These are phyloP conservation scores for Colletotrichum australisinense DNA, from an alignment of 2,329 filamentous ascomycete species.

Conservation along the genomic window DNA sequence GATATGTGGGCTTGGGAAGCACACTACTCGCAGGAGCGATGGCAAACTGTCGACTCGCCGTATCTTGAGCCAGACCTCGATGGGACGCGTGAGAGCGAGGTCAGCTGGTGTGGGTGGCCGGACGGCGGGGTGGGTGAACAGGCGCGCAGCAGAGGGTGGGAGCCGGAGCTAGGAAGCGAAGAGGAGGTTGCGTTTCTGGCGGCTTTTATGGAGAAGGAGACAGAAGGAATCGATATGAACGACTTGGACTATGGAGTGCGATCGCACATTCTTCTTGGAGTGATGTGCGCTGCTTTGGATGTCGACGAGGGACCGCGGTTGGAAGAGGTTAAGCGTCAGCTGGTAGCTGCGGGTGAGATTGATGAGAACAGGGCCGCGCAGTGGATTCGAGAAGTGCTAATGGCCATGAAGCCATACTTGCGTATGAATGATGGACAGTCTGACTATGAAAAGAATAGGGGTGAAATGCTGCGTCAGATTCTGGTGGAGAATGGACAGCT, in stretches of 20 bases:
- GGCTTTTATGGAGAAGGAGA: constrained; percentile 33
- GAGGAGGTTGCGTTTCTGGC: constrained; percentile 37
- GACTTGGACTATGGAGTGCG: constrained; percentile 32
- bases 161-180: constrained; percentile 36
- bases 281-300: constrained; percentile 27
- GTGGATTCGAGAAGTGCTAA: constrained; percentile 9
- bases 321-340: constrained; percentile 3
- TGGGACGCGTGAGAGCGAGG: constrained; percentile 18
- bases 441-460: neutral
- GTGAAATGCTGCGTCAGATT: constrained; percentile 5
- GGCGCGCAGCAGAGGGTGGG: constrained; percentile 28
- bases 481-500: constrained; percentile 19
- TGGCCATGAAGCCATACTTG: constrained; percentile 1
- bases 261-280: constrained; percentile 35
- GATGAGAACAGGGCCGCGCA: neutral
- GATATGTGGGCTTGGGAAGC: constrained; percentile 19
- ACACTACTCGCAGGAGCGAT: constrained; percentile 17
- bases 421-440: neutral
- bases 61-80: constrained; percentile 27
- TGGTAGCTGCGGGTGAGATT: constrained; percentile 7
- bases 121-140: constrained; percentile 8
- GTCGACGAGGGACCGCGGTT: neutral
- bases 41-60: constrained; percentile 4
- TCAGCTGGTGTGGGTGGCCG: constrained; percentile 28
- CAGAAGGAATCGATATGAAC: constrained; percentile 14